Conservation (phyloP, 129 eudicot species). For the Tagetes erecta region DNA sequence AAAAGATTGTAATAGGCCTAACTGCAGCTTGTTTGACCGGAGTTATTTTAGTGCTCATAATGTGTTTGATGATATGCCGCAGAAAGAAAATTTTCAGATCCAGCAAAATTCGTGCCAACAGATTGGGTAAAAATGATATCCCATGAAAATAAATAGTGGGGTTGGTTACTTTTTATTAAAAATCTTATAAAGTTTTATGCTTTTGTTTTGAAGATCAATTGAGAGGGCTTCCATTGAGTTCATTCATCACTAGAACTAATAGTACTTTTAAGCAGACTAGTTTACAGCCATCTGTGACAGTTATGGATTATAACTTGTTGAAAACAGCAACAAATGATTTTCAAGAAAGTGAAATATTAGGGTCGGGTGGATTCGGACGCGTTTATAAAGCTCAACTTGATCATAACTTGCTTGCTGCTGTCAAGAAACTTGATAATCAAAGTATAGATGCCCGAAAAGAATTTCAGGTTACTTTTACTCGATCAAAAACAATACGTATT, state of each 20-base stretch:
- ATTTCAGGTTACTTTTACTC: slow-evolving; percentile 51
- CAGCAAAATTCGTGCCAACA: slow-evolving; percentile 18
- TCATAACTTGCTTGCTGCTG: slow-evolving; percentile 51
- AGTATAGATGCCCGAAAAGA: slow-evolving; percentile 53
- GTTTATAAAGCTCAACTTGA: slow-evolving; percentile 68
- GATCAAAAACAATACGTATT: background rate
- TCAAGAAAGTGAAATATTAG: slow-evolving; percentile 56
- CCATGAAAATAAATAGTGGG: background rate
- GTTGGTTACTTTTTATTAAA: background rate
- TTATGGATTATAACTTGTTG: slow-evolving; percentile 55
- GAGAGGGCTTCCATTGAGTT: slow-evolving; percentile 40
- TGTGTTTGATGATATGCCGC: slow-evolving; percentile 50
- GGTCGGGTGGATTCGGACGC: slow-evolving; percentile 76
- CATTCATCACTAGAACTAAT: slow-evolving; percentile 41
- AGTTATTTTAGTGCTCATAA: slow-evolving; percentile 39
- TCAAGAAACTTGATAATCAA: slow-evolving; percentile 57
- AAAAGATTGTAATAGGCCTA: slow-evolving; percentile 48
- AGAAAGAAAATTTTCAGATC: slow-evolving; percentile 46
- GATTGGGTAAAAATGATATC: slow-evolving; percentile 46
- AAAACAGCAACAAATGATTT: slow-evolving; percentile 64
- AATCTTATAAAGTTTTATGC: background rate
- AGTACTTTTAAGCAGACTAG: slow-evolving; percentile 33
- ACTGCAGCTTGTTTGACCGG: slow-evolving; percentile 47
- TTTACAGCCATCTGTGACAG: slow-evolving; percentile 31
- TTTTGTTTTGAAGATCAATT: slow-evolving; percentile 37